phyloP scores from a whole-genome alignment of 305 asterid species.

The Ilex paraguariensis region DNA sequence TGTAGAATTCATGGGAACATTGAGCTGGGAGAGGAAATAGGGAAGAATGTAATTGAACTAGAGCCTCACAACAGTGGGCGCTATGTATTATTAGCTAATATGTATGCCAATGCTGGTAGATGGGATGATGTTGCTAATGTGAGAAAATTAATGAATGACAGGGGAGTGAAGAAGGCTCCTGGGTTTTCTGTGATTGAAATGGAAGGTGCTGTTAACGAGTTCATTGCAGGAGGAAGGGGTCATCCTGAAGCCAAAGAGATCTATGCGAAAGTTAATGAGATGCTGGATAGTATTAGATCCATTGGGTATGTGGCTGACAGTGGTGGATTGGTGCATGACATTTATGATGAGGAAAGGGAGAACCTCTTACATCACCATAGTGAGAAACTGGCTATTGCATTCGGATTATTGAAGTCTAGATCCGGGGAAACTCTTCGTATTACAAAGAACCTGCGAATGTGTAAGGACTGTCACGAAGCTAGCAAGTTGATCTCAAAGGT shows the following conservation, averaged over 20 bases:
- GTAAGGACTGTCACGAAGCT: conserved; percentile 55
- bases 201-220: conserved; percentile 43
- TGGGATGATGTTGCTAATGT: conserved; percentile 52
- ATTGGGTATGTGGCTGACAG: conserved; percentile 39
- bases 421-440: conserved; percentile 47
- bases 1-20: conserved; percentile 53
- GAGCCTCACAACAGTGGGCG: conserved; percentile 64
- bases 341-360: conserved; percentile 47
- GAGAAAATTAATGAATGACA: conserved; percentile 61
- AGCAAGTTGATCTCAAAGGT: conserved; percentile 49
- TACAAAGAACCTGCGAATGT: conserved; percentile 59
- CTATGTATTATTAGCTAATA: conserved; percentile 51
- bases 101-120: conserved; percentile 57
- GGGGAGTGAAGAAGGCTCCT: conserved; percentile 59
- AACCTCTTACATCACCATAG: conserved; percentile 49
- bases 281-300: conserved; percentile 36
- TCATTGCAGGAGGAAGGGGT: conserved; percentile 55
- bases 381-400: conserved; percentile 67
- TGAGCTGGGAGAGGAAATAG: conserved; percentile 50
- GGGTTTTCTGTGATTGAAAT: conserved; percentile 50
- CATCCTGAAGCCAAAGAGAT: conserved; percentile 47
- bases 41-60: conserved; percentile 46
- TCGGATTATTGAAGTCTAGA: conserved; percentile 45
- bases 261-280: conserved; percentile 47
- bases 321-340: conserved; percentile 28